A percentile compares a stretch with the other conserved stretches of the same genome.
These are phyloP conservation scores for Coleophoma cylindrospora DNA, from an alignment of 2,329 filamentous ascomycete species.

Conservation along the genomic window DNA sequence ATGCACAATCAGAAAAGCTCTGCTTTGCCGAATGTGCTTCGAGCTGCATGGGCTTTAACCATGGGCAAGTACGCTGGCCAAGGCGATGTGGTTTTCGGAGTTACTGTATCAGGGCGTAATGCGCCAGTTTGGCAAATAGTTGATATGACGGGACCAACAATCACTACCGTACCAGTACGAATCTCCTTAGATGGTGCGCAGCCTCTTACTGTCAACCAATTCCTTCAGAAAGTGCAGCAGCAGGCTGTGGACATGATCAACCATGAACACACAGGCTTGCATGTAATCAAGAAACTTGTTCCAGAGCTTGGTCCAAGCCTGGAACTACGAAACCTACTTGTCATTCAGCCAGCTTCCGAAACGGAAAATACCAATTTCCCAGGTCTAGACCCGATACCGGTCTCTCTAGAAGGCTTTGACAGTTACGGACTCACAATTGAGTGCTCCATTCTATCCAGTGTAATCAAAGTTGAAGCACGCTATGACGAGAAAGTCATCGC, in stretches of 20 bases:
- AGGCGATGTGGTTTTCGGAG: slow-evolving; percentile 34
- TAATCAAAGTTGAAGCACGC: background rate
- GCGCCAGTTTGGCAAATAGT: slow-evolving; percentile 31
- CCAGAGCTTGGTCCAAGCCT: slow-evolving; percentile 8
- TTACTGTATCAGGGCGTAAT: slow-evolving; percentile 36
- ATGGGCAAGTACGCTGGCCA: slow-evolving; percentile 30
- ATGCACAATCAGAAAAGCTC: background rate
- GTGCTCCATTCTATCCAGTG: background rate
- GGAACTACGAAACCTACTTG: slow-evolving; percentile 15
- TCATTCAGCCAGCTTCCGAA: slow-evolving; percentile 12
- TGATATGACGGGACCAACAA: slow-evolving; percentile 35
- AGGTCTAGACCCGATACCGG: background rate
- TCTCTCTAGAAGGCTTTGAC: background rate
- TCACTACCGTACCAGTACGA: slow-evolving; percentile 35
- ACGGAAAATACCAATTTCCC: background rate
- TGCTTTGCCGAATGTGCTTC: slow-evolving; percentile 5
- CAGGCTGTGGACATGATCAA: slow-evolving; percentile 42
- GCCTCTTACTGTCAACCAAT: slow-evolving; percentile 28
- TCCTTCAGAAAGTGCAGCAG: slow-evolving; percentile 39
- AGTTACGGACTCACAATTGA: slow-evolving; percentile 1
- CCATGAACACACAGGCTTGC: slow-evolving; percentile 38
- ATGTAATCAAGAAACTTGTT: slow-evolving; percentile 13
- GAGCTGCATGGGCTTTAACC: slow-evolving; percentile 32
- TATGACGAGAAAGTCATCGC: background rate
- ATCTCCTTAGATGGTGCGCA: slow-evolving; percentile 25